A percentile compares a stretch with the other conserved stretches of the same genome.
Evolutionary conservation across 2,329 filamentous ascomycete species (phyloP).

Genomic region (Neoarthrinium moseri): DNA sequence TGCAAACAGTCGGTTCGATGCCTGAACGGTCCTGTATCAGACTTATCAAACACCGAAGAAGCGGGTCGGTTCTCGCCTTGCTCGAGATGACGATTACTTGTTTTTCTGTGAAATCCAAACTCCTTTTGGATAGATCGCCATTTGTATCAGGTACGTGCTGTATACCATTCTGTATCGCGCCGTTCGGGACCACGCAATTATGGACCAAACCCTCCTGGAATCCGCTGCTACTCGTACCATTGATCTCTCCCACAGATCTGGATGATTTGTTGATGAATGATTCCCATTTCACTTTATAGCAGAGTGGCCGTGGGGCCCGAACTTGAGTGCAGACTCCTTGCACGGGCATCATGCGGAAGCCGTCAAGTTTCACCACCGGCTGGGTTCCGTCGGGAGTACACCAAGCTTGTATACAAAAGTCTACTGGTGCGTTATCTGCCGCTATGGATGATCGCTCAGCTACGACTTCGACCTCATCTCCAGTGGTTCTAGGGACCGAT

Average conservation of each 20-base stretch:
- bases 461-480: constrained; percentile 7
- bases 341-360: constrained; percentile 18
- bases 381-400: constrained; percentile 1
- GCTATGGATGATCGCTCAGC: constrained; percentile 9
- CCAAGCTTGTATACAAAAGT: constrained; percentile 20
- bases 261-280: too few relatives aligned
- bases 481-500: background rate
- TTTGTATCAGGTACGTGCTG: constrained; percentile 17
- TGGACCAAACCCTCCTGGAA: too few relatives aligned
- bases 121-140: too few relatives aligned
- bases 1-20: too few relatives aligned
- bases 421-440: constrained; percentile 7
- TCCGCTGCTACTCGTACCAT: background rate
- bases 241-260: background rate
- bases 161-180: too few relatives aligned
- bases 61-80: too few relatives aligned
- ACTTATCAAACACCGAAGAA: too few relatives aligned
- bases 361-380: constrained; percentile 18
- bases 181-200: too few relatives aligned
- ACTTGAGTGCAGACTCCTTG: background rate
- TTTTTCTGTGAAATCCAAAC: too few relatives aligned
- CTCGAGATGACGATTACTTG: too few relatives aligned
- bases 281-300: constrained; percentile 22
- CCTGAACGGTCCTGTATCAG: too few relatives aligned
- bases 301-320: constrained; percentile 31